These are phyloP conservation scores for Xylaria palmicola DNA, from an alignment of 495 filamentous ascomycete genomes.

Conservation along the genomic window DNA sequence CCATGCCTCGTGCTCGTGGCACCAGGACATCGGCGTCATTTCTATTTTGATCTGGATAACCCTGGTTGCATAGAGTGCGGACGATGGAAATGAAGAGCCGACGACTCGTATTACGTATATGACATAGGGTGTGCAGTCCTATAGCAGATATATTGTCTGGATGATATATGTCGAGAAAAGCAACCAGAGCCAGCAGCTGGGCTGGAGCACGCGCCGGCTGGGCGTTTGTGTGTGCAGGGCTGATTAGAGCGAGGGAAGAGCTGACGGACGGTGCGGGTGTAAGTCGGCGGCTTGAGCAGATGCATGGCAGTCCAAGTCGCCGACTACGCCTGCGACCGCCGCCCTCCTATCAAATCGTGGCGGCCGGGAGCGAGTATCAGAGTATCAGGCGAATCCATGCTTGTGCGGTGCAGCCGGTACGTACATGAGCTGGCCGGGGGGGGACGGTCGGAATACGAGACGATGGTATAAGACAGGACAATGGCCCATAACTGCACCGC, in stretches of 20 bases:
- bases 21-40: not conserved
- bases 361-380: not conserved
- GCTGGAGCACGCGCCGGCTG: not conserved
- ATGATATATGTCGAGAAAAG: no score
- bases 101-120: not conserved
- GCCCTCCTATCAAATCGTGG: no score
- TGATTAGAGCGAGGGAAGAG: no score
- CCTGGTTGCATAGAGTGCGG: not conserved
- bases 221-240: no score
- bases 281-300: not conserved
- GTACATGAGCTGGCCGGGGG: not conserved
- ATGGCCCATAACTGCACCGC: not conserved
- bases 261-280: not conserved
- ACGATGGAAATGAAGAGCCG: not conserved
- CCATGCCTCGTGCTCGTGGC: not conserved
- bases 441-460: not conserved
- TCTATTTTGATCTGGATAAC: not conserved
- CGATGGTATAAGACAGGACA: constrained; percentile 4
- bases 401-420: constrained; percentile 1
- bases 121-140: not conserved
- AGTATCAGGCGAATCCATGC: not conserved
- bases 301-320: not conserved
- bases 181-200: not conserved
- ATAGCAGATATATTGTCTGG: no score
- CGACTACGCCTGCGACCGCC: not conserved